Percentiles rank a stretch among this genome's conserved stretches.
phyloP scores from a whole-genome alignment of 768 basidiomycete genomes.

The Coprinellus micaceus region DNA sequence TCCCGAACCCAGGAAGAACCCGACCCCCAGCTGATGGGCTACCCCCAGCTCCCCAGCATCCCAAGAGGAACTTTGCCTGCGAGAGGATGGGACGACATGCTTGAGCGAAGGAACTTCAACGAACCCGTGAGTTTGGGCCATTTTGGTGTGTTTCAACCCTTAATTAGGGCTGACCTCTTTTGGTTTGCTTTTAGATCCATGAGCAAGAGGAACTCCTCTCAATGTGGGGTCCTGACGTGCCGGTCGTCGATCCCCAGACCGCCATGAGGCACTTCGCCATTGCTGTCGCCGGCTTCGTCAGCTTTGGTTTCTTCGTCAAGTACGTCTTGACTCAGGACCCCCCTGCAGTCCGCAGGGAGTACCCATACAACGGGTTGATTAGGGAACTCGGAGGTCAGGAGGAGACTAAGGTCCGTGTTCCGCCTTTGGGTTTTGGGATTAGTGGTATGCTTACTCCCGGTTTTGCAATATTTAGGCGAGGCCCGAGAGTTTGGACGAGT shows the following conservation, averaged over 20 bases:
- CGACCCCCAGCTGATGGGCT: slow-evolving; percentile 70
- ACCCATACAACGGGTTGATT: slow-evolving; percentile 72
- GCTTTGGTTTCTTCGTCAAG: slow-evolving; percentile 58
- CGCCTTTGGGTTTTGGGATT: neutral
- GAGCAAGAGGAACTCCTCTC: slow-evolving; percentile 78
- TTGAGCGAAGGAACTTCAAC: slow-evolving; percentile 77
- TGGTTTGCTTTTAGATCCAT: slow-evolving; percentile 50
- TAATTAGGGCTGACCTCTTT: slow-evolving; percentile 11
- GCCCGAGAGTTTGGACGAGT: slow-evolving; percentile 19
- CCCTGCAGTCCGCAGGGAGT: slow-evolving; percentile 68
- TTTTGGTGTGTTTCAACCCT: slow-evolving; percentile 6
- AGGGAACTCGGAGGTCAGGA: slow-evolving; percentile 75
- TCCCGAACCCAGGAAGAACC: slow-evolving; percentile 32
- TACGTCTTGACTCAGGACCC: slow-evolving; percentile 53
- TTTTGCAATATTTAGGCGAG: slow-evolving; percentile 21
- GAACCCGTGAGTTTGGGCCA: slow-evolving; percentile 53
- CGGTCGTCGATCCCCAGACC: slow-evolving; percentile 52
- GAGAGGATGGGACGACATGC: slow-evolving; percentile 70
- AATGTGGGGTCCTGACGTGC: slow-evolving; percentile 85
- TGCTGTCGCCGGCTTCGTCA: slow-evolving; percentile 59
- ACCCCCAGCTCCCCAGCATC: slow-evolving; percentile 66
- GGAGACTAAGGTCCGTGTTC: slow-evolving; percentile 63
- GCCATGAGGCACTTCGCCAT: slow-evolving; percentile 66
- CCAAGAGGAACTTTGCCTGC: slow-evolving; percentile 64
- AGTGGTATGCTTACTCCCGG: neutral